Percentiles rank a stretch among this genome's conserved stretches.
phyloP scores from a whole-genome alignment of 805 yeast genomes.

The Kockiozyma suomiensis region DNA sequence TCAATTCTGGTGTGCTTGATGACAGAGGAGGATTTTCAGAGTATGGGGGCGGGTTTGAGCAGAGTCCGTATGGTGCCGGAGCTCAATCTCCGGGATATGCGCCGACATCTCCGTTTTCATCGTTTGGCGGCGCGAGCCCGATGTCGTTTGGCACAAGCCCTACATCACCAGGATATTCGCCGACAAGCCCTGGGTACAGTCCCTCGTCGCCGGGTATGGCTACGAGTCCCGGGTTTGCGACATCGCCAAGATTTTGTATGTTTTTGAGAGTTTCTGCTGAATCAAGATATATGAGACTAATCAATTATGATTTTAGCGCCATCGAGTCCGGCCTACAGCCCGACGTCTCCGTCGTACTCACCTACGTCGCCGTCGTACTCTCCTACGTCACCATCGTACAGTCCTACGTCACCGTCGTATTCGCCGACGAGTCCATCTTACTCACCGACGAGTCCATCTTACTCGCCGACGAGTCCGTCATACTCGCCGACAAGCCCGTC shows the following conservation, averaged over 20 bases:
- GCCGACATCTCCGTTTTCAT: slow-evolving; percentile 74
- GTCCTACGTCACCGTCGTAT: slow-evolving; percentile 86
- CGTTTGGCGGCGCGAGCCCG: slow-evolving; percentile 65
- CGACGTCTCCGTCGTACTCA: slow-evolving; percentile 65
- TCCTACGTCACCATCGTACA: slow-evolving; percentile 69
- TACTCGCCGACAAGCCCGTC: slow-evolving; percentile 69
- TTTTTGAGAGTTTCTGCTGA: neutral
- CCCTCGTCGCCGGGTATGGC: slow-evolving; percentile 72
- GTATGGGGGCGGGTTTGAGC: slow-evolving; percentile 74
- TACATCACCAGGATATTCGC: slow-evolving; percentile 63
- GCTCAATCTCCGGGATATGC: slow-evolving; percentile 66
- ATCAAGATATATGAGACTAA: neutral
- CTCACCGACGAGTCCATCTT: slow-evolving; percentile 67
- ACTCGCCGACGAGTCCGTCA: slow-evolving; percentile 71
- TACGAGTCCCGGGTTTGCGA: slow-evolving; percentile 72
- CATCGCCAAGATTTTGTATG: slow-evolving; percentile 47
- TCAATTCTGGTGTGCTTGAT: slow-evolving; percentile 78
- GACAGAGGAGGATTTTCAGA: slow-evolving; percentile 86
- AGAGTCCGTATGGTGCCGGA: slow-evolving; percentile 55
- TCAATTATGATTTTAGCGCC: slow-evolving; percentile 42
- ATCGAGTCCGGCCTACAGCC: slow-evolving; percentile 63
- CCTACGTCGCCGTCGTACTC: slow-evolving; percentile 73
- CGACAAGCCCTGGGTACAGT: slow-evolving; percentile 71
- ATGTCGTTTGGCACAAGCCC: slow-evolving; percentile 57
- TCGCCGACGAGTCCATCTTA: slow-evolving; percentile 84